Conservation (phyloP, 176 grass and related monocot species). For the Typha latifolia region DNA sequence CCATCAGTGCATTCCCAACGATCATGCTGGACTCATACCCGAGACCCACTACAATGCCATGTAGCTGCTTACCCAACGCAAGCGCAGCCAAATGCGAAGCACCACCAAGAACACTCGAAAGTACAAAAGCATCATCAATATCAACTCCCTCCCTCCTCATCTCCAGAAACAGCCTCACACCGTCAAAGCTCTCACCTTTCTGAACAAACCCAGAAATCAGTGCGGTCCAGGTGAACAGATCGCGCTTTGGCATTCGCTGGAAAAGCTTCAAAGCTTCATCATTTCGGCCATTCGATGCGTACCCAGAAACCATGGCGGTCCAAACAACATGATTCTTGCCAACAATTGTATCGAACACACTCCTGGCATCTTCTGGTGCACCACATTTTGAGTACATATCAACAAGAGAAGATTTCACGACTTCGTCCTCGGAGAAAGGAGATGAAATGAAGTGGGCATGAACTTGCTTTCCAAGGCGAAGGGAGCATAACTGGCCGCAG, state of each 20-base stretch:
- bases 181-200: slow-evolving; percentile 33
- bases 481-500: slow-evolving; percentile 31
- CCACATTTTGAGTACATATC: slow-evolving; percentile 88
- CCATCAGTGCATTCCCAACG: slow-evolving; percentile 58
- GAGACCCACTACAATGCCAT: slow-evolving; percentile 35
- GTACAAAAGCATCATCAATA: slow-evolving; percentile 56
- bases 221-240: slow-evolving; percentile 75
- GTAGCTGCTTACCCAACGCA: slow-evolving; percentile 52
- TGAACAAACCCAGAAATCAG: slow-evolving; percentile 62
- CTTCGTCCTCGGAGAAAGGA: slow-evolving; percentile 34
- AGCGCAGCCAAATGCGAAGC: slow-evolving; percentile 43
- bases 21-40: slow-evolving; percentile 51
- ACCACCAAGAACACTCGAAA: slow-evolving; percentile 36
- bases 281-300: slow-evolving; percentile 29
- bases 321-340: slow-evolving; percentile 53
- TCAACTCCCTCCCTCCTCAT: slow-evolving; percentile 53
- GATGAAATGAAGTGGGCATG: slow-evolving; percentile 41
- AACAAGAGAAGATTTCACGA: slow-evolving; percentile 63
- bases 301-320: slow-evolving; percentile 74
- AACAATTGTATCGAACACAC: slow-evolving; percentile 54
- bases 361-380: slow-evolving; percentile 38
- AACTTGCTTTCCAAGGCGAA: slow-evolving; percentile 56
- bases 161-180: slow-evolving; percentile 42
- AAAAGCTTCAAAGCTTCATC: slow-evolving; percentile 49
- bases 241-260: slow-evolving; percentile 38